These are phyloP conservation scores for Termitomyces sp. DNA, from an alignment of 768 basidiomycete species.

Conservation along the genomic window DNA sequence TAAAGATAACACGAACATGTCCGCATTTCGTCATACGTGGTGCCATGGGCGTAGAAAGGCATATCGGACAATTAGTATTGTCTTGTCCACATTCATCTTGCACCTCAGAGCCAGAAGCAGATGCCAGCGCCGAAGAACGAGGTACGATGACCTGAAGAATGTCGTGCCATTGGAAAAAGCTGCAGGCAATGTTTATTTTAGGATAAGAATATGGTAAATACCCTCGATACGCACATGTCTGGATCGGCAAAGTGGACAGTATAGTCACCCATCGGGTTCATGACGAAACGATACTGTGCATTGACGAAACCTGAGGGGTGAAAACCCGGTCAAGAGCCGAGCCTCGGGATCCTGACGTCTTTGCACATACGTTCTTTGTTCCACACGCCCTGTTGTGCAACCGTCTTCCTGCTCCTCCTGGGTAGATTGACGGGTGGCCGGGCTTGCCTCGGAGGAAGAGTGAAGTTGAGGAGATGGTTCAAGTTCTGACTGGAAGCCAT, in stretches of 20 bases:
- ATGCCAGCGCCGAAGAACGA: slow-evolving; percentile 70
- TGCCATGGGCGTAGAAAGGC: slow-evolving; percentile 84
- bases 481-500: slow-evolving; percentile 62
- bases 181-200: slow-evolving; percentile 25
- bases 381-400: slow-evolving; percentile 65
- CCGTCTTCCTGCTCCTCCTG: slow-evolving; percentile 71
- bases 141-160: slow-evolving; percentile 94
- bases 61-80: slow-evolving; percentile 86
- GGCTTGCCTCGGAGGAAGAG: slow-evolving; percentile 81
- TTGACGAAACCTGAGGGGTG: slow-evolving; percentile 77
- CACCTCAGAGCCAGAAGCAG: slow-evolving; percentile 49
- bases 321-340: slow-evolving; percentile 15
- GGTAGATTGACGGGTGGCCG: slow-evolving; percentile 56
- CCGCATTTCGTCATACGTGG: slow-evolving; percentile 97
- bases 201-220: neutral
- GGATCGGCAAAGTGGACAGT: slow-evolving; percentile 97
- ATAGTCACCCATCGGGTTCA: slow-evolving; percentile 90
- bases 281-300: slow-evolving; percentile 92
- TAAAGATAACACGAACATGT: slow-evolving; percentile 63
- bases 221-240: slow-evolving; percentile 67
- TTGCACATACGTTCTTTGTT: slow-evolving; percentile 84
- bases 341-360: slow-evolving; percentile 4
- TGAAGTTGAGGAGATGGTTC: slow-evolving; percentile 92
- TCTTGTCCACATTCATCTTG: slow-evolving; percentile 49
- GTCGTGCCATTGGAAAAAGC: slow-evolving; percentile 95